Percentiles rank a stretch among this genome's conserved stretches.
phyloP scores from a whole-genome alignment of 2,329 filamentous ascomycete genomes.

The Xylariales sp. region DNA sequence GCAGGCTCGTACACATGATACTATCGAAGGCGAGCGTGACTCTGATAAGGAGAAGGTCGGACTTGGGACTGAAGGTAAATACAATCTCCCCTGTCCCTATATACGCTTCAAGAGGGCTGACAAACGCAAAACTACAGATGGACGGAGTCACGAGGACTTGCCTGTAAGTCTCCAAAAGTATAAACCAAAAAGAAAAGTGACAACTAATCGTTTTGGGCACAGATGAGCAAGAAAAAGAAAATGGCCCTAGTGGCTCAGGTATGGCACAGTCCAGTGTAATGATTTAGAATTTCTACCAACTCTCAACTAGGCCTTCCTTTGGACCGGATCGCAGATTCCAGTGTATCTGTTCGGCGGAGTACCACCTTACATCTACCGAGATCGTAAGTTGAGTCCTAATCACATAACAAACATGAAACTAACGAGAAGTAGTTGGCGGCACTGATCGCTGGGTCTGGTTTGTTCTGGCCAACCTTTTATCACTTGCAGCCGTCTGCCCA shows the following conservation, averaged over 20 bases:
- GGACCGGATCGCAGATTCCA: constrained; percentile 57
- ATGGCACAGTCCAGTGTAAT: constrained; percentile 46
- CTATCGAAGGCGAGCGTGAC: neutral
- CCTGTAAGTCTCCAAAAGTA: neutral
- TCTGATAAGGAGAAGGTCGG: constrained; percentile 3
- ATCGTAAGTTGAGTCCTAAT: too few species aligned
- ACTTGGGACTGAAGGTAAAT: constrained; percentile 1
- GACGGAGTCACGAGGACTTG: neutral
- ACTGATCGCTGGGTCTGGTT: constrained; percentile 60
- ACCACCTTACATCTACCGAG: constrained; percentile 51
- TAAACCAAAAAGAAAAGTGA: neutral
- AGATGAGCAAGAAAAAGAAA: constrained; percentile 7
- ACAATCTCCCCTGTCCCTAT: neutral
- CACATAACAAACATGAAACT: too few species aligned
- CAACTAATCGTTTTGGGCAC: neutral
- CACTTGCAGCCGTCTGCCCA: constrained; percentile 51
- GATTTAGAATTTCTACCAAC: constrained; percentile 24
- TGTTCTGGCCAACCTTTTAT: constrained; percentile 48
- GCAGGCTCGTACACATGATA: constrained; percentile 2
- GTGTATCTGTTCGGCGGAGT: constrained; percentile 40
- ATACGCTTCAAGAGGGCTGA: neutral
- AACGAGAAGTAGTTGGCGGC: too few species aligned
- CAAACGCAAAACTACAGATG: neutral
- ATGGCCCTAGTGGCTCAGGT: constrained; percentile 8
- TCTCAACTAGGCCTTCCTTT: constrained; percentile 46